Percentiles rank a stretch among this genome's conserved stretches.
Conservation (phyloP, 2,329 filamentous ascomycete genomes). For the Colletotrichum truncatum region DNA sequence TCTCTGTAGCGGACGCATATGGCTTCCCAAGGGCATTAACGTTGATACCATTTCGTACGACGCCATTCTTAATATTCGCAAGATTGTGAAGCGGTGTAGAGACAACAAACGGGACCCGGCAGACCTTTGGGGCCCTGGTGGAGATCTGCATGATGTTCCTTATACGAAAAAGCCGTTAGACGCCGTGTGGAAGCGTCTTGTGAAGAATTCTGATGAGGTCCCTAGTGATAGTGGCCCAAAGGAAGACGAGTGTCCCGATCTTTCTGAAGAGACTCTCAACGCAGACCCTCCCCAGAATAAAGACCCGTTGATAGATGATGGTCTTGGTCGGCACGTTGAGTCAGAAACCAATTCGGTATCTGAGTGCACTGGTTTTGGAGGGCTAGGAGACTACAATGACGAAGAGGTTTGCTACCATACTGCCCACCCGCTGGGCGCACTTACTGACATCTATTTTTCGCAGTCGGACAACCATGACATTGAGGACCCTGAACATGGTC, state of each 20-base stretch:
- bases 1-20: neutral
- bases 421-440: neutral
- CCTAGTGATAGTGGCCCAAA: neutral
- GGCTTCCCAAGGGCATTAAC: neutral
- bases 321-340: neutral
- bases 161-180: neutral
- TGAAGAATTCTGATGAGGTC: neutral
- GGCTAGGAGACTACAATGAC: neutral
- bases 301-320: too few relatives aligned
- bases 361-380: neutral
- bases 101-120: neutral
- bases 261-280: neutral
- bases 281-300: too few relatives aligned
- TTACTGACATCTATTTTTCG: neutral
- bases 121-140: neutral
- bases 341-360: neutral
- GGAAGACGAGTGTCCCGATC: neutral
- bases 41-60: neutral
- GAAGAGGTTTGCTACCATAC: neutral
- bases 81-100: neutral
- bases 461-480: neutral
- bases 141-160: neutral
- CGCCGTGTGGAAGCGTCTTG: neutral
- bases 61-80: neutral
- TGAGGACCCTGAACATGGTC: neutral